Evolutionary conservation across 306 rosid species (phyloP).

Genomic region (Prunus davidiana): DNA sequence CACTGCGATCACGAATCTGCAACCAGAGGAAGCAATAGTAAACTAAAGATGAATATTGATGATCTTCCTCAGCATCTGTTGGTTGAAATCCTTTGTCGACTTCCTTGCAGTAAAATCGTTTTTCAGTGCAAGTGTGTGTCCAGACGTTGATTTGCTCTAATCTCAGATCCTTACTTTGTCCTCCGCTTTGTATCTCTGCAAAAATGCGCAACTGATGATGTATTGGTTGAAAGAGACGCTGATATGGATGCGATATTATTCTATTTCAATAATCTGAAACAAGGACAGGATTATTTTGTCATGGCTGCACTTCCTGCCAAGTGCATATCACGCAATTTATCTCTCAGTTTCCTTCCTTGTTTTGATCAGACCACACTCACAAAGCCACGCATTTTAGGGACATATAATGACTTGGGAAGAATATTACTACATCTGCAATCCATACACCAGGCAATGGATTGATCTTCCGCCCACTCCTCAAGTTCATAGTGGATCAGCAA

Average conservation of each 20-base stretch:
- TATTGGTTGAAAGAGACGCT: too few species aligned
- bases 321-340: background rate
- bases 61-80: background rate
- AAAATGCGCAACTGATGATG: too few species aligned
- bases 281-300: too few species aligned
- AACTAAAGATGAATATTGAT: background rate
- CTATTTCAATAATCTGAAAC: too few species aligned
- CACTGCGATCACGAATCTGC: too few species aligned
- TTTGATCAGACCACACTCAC: background rate
- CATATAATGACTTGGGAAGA: background rate
- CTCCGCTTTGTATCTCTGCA: background rate
- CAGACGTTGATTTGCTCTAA: background rate
- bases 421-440: background rate
- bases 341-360: background rate
- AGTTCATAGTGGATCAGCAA: background rate
- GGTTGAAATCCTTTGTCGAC: background rate
- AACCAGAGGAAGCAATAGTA: background rate
- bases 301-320: background rate
- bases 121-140: too few species aligned
- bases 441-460: background rate
- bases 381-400: background rate
- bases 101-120: too few species aligned
- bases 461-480: background rate
- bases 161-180: background rate
- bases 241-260: background rate